Evolutionary conservation across 2,329 filamentous ascomycete species (phyloP).

Genomic region (Fusarium sambucinum): DNA sequence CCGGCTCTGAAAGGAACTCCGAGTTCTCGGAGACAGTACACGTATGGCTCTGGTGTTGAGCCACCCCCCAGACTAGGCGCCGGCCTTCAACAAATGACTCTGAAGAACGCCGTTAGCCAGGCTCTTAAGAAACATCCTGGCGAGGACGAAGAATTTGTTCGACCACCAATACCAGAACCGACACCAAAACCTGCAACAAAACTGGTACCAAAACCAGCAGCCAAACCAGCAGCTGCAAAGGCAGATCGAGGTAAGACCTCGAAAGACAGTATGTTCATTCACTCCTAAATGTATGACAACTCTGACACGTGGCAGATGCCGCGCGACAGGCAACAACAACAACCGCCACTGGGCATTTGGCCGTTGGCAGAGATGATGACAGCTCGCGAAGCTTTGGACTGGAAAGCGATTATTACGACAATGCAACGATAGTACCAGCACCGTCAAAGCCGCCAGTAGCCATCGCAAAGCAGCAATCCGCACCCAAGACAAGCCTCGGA

Average conservation of each 20-base stretch:
- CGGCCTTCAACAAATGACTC: conserved; percentile 44
- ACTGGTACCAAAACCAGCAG: conserved; percentile 4
- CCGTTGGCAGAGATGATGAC: conserved; percentile 47
- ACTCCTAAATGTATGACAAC: neutral
- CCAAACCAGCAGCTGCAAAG: neutral
- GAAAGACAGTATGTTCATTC: conserved; percentile 24
- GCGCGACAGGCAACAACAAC: neutral
- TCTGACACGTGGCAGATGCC: conserved; percentile 24
- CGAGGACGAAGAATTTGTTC: conserved; percentile 37
- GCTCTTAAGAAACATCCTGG: conserved; percentile 44
- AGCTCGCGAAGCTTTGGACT: conserved; percentile 54
- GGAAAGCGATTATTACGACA: conserved; percentile 54
- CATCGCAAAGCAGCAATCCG: conserved; percentile 2
- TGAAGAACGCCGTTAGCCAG: conserved; percentile 49
- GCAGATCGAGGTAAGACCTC: conserved; percentile 44
- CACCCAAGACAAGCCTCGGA: neutral
- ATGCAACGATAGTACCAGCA: conserved; percentile 54
- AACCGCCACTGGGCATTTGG: conserved; percentile 6
- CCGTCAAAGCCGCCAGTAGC: conserved; percentile 36
- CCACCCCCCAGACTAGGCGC: conserved; percentile 46
- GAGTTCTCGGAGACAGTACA: conserved; percentile 54
- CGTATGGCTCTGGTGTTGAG: conserved; percentile 55
- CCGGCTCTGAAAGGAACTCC: conserved; percentile 50
- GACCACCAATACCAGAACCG: conserved; percentile 16
- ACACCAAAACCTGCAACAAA: neutral